Base-by-base conservation (phyloP, 140 eudicot genomes). In the Stevia rebaudiana region DNA sequence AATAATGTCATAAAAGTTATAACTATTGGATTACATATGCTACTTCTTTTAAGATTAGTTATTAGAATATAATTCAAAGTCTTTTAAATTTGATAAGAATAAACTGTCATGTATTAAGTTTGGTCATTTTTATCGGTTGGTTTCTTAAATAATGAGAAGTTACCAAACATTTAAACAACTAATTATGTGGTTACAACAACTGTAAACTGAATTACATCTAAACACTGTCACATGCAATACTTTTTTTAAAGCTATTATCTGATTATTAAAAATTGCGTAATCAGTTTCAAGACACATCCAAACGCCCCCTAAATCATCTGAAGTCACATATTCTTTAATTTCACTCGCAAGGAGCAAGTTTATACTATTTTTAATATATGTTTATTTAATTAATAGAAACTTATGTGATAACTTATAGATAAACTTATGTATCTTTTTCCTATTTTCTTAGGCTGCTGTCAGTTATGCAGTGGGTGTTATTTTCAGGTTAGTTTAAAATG, bases 381-480 rank as follows among this genome's bases (percentile, higher is more conserved):
- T 49, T 35, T 51, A 10, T 5, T 4, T n/a, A 37, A 52, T 51
- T 37, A 13, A 16, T 67, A 15, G 21, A 36, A 22, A 53, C 18
- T n/a, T 15, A 9, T 46, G 11, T 10, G 75, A 30, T 36, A 59
- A 18, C 33, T 67, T 24, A 23, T 63, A 25, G 18, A 30, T 41
- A 49, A 53, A 24, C 74, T 66, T 67, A 59, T 67, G 58, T 53
- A 19, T 46, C 43, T 55, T 75, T 12, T 75, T 61, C 42, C 24
- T 30, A 30, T 60, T 62, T 77, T 65, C 65, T 4, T 61, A 92
- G 98, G 98, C 90, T 79, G 98, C 98, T 55, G 77, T 88, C 76
- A 92, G 98, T 70, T 92, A 92, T 68, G 92, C 86, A 47, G 72
- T 74, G 11, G 98, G 98, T 74, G 95, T 92, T 24, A 74, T 77